A percentile compares a stretch with the other conserved stretches of the same genome.
Conservation (phyloP, 2,329 filamentous ascomycete species). For the Thelonectria olida region DNA sequence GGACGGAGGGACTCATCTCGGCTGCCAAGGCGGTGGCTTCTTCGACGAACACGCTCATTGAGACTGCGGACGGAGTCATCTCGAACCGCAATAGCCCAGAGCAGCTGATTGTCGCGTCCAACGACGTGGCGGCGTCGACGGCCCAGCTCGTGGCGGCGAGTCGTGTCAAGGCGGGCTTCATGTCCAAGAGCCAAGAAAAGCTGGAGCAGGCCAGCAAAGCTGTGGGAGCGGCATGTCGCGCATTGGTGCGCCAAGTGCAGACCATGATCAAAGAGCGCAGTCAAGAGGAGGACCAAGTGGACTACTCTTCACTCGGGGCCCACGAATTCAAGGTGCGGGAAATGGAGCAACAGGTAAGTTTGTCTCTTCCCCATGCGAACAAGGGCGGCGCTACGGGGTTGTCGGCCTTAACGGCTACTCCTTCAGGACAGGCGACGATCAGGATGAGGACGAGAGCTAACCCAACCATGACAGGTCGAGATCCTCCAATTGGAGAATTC, state of each 20-base stretch:
- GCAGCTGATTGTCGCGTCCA: conserved; percentile 96
- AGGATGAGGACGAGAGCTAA: conserved; percentile 29
- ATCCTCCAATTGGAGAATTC: conserved; percentile 95
- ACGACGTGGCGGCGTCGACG: conserved; percentile 94
- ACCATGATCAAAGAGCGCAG: conserved; percentile 90
- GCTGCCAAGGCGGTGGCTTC: conserved; percentile 95
- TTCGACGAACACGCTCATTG: conserved; percentile 95
- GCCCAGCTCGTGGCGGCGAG: conserved; percentile 96
- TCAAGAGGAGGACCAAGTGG: conserved; percentile 82
- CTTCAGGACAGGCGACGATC: conserved; percentile 20
- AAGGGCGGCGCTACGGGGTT: conserved; percentile 1
- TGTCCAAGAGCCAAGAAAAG: conserved; percentile 94
- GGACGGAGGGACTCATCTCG: conserved; percentile 97
- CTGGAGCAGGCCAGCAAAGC: conserved; percentile 93
- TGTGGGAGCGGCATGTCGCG: conserved; percentile 87
- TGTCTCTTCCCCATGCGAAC: conserved; percentile 3
- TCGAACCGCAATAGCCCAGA: conserved; percentile 92
- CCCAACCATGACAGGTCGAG: conserved; percentile 74
- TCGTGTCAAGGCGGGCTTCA: conserved; percentile 96
- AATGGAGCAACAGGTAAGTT: conserved; percentile 96
- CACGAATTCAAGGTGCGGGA: conserved; percentile 99
- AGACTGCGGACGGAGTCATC: conserved; percentile 96
- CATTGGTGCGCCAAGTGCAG: conserved; percentile 92
- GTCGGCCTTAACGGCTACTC: conserved; percentile 32
- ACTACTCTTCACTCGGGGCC: conserved; percentile 86